These are phyloP conservation scores for Colletotrichum somersetense DNA, from an alignment of 2,329 filamentous ascomycete genomes.

Conservation along the genomic window DNA sequence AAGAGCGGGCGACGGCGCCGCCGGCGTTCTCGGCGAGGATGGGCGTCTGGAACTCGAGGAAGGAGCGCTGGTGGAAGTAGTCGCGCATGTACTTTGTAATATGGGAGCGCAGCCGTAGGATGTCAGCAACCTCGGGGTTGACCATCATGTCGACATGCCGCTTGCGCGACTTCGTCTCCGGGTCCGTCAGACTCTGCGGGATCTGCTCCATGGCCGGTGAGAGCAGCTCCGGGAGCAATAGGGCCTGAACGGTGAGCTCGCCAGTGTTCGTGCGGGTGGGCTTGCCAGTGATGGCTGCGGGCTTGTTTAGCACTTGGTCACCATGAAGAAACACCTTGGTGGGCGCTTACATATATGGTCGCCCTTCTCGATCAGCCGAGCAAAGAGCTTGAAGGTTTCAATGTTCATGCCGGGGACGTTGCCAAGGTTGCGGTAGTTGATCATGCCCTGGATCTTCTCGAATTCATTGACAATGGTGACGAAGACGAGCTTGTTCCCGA, in stretches of 20 bases:
- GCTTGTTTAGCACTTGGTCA: constrained; percentile 11
- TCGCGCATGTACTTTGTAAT: constrained; percentile 81
- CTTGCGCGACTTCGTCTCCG: constrained; percentile 78
- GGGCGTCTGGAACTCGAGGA: constrained; percentile 91
- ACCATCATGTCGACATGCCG: constrained; percentile 91
- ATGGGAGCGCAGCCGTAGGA: constrained; percentile 78
- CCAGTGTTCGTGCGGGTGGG: constrained; percentile 79
- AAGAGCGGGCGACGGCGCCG: constrained; percentile 90
- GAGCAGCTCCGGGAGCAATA: constrained; percentile 76
- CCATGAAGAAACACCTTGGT: constrained; percentile 16
- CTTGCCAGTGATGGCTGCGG: constrained; percentile 75
- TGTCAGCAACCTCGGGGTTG: constrained; percentile 75
- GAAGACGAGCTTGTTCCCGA: constrained; percentile 86
- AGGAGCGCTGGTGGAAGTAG: constrained; percentile 78
- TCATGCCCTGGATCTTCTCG: constrained; percentile 79
- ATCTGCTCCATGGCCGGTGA: constrained; percentile 85
- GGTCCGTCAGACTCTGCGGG: constrained; percentile 76
- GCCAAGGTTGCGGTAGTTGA: constrained; percentile 69
- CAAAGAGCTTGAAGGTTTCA: constrained; percentile 69
- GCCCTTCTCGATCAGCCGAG: constrained; percentile 78
- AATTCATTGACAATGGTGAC: constrained; percentile 83
- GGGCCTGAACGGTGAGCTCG: constrained; percentile 80
- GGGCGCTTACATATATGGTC: constrained; percentile 82
- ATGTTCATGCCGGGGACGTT: constrained; percentile 50
- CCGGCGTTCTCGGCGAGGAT: constrained; percentile 85